phyloP scores from a whole-genome alignment of 768 basidiomycete genomes.

The Cyclocybe cylindracea region DNA sequence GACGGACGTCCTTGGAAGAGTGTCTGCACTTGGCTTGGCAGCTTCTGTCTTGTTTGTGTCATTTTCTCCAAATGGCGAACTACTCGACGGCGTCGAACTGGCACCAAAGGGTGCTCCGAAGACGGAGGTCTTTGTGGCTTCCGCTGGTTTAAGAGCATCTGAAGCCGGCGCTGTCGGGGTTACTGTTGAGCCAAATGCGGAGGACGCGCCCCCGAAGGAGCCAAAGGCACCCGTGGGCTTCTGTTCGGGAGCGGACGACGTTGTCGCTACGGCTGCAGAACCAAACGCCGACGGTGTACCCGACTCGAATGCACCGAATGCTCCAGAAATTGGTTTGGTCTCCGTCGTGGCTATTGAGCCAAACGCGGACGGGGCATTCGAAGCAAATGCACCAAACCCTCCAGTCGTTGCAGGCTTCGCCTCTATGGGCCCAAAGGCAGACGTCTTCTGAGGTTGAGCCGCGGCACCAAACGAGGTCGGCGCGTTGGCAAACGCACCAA shows the following conservation, averaged over 20 bases:
- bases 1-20: constrained; percentile 13
- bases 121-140: constrained; percentile 1
- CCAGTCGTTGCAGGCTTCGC: constrained; percentile 6
- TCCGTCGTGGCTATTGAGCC: constrained; percentile 18
- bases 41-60: neutral
- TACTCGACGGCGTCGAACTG: neutral
- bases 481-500: constrained; percentile 20
- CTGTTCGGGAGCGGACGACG: neutral
- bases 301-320: constrained; percentile 30
- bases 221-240: constrained; percentile 4
- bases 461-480: constrained; percentile 10
- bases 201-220: neutral
- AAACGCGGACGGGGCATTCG: constrained; percentile 27
- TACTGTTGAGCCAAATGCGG: constrained; percentile 16
- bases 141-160: neutral
- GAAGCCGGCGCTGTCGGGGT: constrained; percentile 7
- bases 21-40: neutral
- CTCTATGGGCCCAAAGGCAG: neutral
- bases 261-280: neutral
- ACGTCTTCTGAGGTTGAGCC: constrained; percentile 2
- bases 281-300: constrained; percentile 22
- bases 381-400: constrained; percentile 21
- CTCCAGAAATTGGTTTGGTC: constrained; percentile 12
- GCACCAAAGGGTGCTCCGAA: neutral
- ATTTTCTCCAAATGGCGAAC: constrained; percentile 1